Evolutionary conservation across 2,329 filamentous ascomycete species (phyloP).

Genomic region (Claviceps paspali): DNA sequence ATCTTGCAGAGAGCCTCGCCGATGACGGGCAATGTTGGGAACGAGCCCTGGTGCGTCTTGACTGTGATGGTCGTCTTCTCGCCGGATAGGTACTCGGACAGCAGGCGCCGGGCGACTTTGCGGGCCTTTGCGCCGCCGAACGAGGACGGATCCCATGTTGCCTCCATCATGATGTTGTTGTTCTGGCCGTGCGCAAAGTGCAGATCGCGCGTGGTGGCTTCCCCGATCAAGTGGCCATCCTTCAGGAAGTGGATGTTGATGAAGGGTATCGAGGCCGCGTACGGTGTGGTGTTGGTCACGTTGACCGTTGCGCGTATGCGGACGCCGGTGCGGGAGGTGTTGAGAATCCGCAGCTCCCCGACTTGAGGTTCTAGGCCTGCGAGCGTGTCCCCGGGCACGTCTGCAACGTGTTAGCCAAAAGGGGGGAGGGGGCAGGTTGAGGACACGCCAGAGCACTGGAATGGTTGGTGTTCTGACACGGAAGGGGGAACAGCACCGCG

Average conservation of each 20-base stretch:
- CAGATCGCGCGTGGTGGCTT: slow-evolving; percentile 52
- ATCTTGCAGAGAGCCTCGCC: slow-evolving; percentile 59
- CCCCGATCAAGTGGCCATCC: slow-evolving; percentile 60
- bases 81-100: slow-evolving; percentile 80
- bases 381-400: slow-evolving; percentile 39
- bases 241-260: slow-evolving; percentile 60
- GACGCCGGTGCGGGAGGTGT: slow-evolving; percentile 57
- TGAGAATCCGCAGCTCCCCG: slow-evolving; percentile 53
- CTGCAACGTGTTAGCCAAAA: slow-evolving; percentile 30
- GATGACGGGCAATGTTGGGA: slow-evolving; percentile 59
- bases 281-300: slow-evolving; percentile 79
- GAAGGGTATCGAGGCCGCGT: slow-evolving; percentile 69
- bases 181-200: slow-evolving; percentile 56
- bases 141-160: slow-evolving; percentile 55
- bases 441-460: slow-evolving; percentile 7
- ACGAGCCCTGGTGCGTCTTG: slow-evolving; percentile 52
- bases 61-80: slow-evolving; percentile 70
- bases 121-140: slow-evolving; percentile 47
- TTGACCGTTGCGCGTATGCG: slow-evolving; percentile 59
- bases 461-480: too few relatives aligned
- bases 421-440: not conserved
- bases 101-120: slow-evolving; percentile 50
- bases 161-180: slow-evolving; percentile 48
- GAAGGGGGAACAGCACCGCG: too few relatives aligned
- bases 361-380: slow-evolving; percentile 44